A percentile compares a stretch with the other conserved stretches of the same genome.
phyloP scores from a whole-genome alignment of 169 alveolate species.

The Theileria annulata region DNA sequence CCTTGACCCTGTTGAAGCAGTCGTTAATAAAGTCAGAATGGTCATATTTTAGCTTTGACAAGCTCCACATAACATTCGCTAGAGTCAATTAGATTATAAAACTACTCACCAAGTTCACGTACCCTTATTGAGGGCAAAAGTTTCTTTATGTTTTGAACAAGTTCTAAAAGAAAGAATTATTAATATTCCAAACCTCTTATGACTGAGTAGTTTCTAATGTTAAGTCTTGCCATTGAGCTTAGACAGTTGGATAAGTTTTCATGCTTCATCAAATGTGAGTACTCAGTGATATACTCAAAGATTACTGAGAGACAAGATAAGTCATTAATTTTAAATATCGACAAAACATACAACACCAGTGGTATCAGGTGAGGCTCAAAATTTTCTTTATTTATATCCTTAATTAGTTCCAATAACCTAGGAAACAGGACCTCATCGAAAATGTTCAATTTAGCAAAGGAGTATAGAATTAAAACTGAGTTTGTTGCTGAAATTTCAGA shows the following conservation, averaged over 20 bases:
- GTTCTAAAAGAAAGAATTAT: slow-evolving; percentile 1
- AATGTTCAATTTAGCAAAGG: slow-evolving; percentile 43
- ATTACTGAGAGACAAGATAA: slow-evolving; percentile 3
- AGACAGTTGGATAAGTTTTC: slow-evolving; percentile 43
- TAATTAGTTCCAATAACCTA: slow-evolving; percentile 14
- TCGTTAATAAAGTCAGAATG: slow-evolving; percentile 28
- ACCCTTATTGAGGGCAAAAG: slow-evolving; percentile 25
- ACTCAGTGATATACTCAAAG: slow-evolving; percentile 19
- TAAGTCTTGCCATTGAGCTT: slow-evolving; percentile 56
- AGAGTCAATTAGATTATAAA: background rate
- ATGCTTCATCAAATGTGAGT: slow-evolving; percentile 31
- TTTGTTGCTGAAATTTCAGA: slow-evolving; percentile 62
- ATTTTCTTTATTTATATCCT: slow-evolving; percentile 36
- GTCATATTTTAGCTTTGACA: slow-evolving; percentile 41
- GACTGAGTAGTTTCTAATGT: slow-evolving; percentile 20
- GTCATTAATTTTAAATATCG: slow-evolving; percentile 30
- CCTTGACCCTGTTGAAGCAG: slow-evolving; percentile 16
- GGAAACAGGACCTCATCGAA: slow-evolving; percentile 15
- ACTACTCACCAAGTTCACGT: slow-evolving; percentile 55
- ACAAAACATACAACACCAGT: slow-evolving; percentile 58
- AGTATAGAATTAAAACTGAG: slow-evolving; percentile 51
- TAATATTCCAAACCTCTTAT: slow-evolving; percentile 7
- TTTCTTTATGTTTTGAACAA: slow-evolving; percentile 33
- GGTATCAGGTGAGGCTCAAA: slow-evolving; percentile 58
- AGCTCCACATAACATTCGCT: slow-evolving; percentile 64